Conservation (phyloP, 225 moss, liverwort and hornwort genomes). For the Rhytidiadelphus loreus region DNA sequence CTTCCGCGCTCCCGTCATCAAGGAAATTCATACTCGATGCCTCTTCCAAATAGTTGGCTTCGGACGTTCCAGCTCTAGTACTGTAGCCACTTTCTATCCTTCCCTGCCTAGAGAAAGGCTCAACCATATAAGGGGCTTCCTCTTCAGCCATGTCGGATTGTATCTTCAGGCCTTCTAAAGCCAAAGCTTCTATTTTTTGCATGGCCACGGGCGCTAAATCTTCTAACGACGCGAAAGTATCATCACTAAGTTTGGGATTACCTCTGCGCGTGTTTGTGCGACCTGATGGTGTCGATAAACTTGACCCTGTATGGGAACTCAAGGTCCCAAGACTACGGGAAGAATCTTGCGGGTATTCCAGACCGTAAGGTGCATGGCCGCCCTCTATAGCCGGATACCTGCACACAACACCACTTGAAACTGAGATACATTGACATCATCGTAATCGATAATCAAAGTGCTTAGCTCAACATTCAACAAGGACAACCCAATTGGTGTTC, state of each 20-base stretch:
- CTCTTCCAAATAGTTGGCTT: conserved; percentile 60
- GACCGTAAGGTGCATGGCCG: conserved; percentile 17
- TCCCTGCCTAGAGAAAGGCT: conserved; percentile 56
- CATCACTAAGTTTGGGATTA: conserved; percentile 32
- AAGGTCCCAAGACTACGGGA: conserved; percentile 3
- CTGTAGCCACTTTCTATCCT: conserved; percentile 29
- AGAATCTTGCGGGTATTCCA: conserved; percentile 24
- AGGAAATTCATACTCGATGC: conserved; percentile 52
- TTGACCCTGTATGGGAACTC: conserved; percentile 10
- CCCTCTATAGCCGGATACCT: conserved; percentile 43
- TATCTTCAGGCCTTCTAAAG: conserved; percentile 86
- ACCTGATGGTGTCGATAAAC: conserved; percentile 13
- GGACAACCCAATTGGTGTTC: background rate
- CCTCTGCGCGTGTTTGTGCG: conserved; percentile 13
- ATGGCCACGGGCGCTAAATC: conserved; percentile 97
- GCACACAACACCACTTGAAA: conserved; percentile 3
- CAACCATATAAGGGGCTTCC: conserved; percentile 71
- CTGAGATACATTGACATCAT: background rate
- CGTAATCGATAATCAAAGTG: background rate
- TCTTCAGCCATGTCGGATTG: conserved; percentile 93
- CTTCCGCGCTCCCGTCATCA: conserved; percentile 45
- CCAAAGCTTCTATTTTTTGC: conserved; percentile 93
- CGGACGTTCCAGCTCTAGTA: conserved; percentile 27
- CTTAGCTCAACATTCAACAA: background rate
- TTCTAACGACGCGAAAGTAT: conserved; percentile 57